Evolutionary conservation across 805 yeast genomes (phyloP).

Genomic region (Yamadazyma tumulicola): DNA sequence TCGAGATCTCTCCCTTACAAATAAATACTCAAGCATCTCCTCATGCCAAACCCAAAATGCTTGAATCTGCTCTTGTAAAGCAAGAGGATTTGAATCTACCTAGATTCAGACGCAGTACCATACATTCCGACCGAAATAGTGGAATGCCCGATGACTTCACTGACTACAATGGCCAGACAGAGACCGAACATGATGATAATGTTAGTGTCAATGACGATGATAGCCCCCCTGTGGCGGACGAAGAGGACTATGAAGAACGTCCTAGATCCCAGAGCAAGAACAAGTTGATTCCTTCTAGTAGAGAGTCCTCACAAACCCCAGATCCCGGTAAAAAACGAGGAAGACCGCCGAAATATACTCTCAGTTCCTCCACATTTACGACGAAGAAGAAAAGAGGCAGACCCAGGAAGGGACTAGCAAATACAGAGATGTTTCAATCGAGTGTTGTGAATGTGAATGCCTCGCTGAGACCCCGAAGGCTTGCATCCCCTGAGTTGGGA

Average conservation of each 20-base stretch:
- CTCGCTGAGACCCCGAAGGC: background rate
- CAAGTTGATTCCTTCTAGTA: background rate
- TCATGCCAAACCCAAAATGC: slow-evolving; percentile 13
- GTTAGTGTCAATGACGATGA: background rate
- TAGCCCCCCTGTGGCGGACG: background rate
- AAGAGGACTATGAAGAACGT: background rate
- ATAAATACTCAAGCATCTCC: slow-evolving; percentile 5
- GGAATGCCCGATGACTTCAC: background rate
- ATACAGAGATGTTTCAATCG: background rate
- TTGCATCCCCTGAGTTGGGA: background rate
- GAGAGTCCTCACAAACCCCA: slow-evolving; percentile 1
- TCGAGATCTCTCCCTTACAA: slow-evolving; percentile 10
- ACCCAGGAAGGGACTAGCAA: slow-evolving; percentile 10
- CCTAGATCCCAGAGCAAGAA: background rate
- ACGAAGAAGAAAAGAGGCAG: slow-evolving; percentile 10
- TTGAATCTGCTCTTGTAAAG: slow-evolving; percentile 25
- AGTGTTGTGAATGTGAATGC: background rate
- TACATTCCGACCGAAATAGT: background rate
- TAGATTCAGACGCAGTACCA: slow-evolving; percentile 7
- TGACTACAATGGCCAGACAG: background rate
- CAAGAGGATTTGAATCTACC: slow-evolving; percentile 16
- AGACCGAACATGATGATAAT: slow-evolving; percentile 1
- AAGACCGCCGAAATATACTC: slow-evolving; percentile 2
- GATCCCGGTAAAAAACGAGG: slow-evolving; percentile 3
- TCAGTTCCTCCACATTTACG: background rate